Evolutionary conservation across 495 filamentous ascomycete genomes (phyloP).

Genomic region (Neurospora sp.): DNA sequence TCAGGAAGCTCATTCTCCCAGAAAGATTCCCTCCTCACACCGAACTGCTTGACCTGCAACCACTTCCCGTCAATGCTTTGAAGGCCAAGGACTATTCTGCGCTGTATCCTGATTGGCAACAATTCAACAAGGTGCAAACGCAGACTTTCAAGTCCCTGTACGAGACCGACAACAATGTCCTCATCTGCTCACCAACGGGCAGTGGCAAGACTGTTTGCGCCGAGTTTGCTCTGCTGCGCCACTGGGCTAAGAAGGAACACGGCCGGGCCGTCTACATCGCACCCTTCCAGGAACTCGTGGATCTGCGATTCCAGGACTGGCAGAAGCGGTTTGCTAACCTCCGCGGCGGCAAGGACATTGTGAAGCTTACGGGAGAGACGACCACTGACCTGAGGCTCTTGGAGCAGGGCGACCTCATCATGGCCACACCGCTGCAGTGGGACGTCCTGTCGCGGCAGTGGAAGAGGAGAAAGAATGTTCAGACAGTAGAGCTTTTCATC

Average conservation of each 20-base stretch:
- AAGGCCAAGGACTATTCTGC: constrained; percentile 75
- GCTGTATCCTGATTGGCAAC: constrained; percentile 75
- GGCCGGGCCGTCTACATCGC: constrained; percentile 90
- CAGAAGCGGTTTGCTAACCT: constrained; percentile 60
- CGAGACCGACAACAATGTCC: constrained; percentile 82
- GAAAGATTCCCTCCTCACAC: constrained; percentile 96
- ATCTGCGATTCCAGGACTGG: constrained; percentile 74
- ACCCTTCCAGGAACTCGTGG: constrained; percentile 90
- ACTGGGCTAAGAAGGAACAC: constrained; percentile 66
- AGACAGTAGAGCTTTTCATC: constrained; percentile 84
- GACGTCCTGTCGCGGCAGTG: constrained; percentile 91
- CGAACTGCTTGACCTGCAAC: constrained; percentile 79
- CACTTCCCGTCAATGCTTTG: constrained; percentile 74
- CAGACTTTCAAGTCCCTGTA: constrained; percentile 93
- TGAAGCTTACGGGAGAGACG: constrained; percentile 90
- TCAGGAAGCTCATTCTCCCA: constrained; percentile 87
- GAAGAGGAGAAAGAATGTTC: constrained; percentile 91
- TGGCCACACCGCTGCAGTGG: constrained; percentile 92
- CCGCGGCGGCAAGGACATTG: constrained; percentile 78
- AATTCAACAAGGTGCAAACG: constrained; percentile 96
- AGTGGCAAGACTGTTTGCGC: constrained; percentile 96
- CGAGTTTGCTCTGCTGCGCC: constrained; percentile 80
- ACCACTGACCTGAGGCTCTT: constrained; percentile 85
- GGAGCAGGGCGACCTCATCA: constrained; percentile 78
- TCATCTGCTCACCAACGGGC: constrained; percentile 80